Evolutionary conservation across 108 stramenopile species (phyloP).

Genomic region (Nannochloropsis gaditana): DNA sequence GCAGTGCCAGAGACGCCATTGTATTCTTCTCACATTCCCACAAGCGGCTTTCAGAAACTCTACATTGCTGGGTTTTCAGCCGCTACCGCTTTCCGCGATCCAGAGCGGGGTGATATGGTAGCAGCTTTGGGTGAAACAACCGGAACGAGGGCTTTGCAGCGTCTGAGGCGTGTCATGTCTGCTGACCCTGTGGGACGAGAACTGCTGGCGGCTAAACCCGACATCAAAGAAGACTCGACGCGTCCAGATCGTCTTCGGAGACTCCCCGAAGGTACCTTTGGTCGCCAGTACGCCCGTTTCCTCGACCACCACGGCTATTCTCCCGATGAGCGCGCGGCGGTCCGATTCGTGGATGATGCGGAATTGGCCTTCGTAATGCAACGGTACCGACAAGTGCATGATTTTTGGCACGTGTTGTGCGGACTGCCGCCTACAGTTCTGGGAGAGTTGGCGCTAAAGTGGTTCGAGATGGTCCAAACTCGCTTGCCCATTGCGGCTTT

Average conservation of each 20-base stretch:
- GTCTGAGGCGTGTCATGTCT: conserved; percentile 52
- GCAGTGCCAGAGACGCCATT: no score
- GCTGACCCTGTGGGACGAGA: conserved; percentile 41
- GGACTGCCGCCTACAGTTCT: conserved; percentile 84
- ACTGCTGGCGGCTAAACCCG: conserved; percentile 28
- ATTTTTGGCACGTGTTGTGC: conserved; percentile 86
- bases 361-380: conserved; percentile 83
- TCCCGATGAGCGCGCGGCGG: conserved; percentile 62
- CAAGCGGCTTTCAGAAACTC: conserved; percentile 33
- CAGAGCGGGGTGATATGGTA: conserved; percentile 82
- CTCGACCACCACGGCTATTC: conserved; percentile 73
- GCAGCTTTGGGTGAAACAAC: conserved; percentile 89
- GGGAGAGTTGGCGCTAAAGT: conserved; percentile 92
- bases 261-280: conserved; percentile 64
- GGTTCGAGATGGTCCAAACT: conserved; percentile 89
- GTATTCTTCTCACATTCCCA: conserved; percentile 38
- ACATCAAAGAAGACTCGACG: conserved; percentile 34
- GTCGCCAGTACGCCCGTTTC: conserved; percentile 74
- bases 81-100: conserved; percentile 69
- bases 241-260: conserved; percentile 23
- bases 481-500: conserved; percentile 73
- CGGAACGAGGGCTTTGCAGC: conserved; percentile 56
- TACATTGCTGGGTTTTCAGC: conserved; percentile 67
- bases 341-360: conserved; percentile 67
- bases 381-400: conserved; percentile 80